Evolutionary conservation across 2,329 filamentous ascomycete species (phyloP), one percentile per base, ranked within the genome.

Genomic region (Diaporthe sp.): DNA sequence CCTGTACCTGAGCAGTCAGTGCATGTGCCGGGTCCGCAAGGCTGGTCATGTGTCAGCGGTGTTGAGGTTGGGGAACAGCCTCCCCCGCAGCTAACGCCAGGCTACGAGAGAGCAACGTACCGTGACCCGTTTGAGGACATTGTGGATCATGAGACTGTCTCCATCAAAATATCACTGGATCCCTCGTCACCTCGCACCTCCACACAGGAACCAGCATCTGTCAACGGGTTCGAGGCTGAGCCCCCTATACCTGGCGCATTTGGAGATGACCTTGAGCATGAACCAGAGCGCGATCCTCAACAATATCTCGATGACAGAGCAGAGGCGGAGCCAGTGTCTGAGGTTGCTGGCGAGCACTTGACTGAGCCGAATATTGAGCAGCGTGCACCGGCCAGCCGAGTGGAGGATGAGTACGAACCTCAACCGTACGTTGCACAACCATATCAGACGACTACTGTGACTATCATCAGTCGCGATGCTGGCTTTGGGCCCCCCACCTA

Each of bases 121-220:
- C 85, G 85, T 71, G 88, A 86, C 74, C 86, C 87, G 0, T 90
- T 89, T 70, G 85, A 86, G 9, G 86, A 89, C 42, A 74, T 75
- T 35, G 63, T 73, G 42, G 86, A 87, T 3, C 77, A 72, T 17
- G 84, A 85, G 44, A 78, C 81, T 30, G 81, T 82, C 22, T 84
- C 85, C 17, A 84, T 85, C 74, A 81, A 84, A 32, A 82, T 85
- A 75, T 83, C 84, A 7, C 78, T 86, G 47, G 84, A 86, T 76
- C 76, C 81, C n/a, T 77, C 79, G 8, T 78, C 80, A n/a, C 75
- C 78, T 51, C 71, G 69, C 30, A 25, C 55, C 10, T 51, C 32
- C 30, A 39, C 55, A 22, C 61, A 32, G 55, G 68, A 70, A 37
- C 22, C 55, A 39, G 50, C 53, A 25, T 78, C 78, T n/a, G 73